Base-by-base conservation (phyloP, 352 stramenopile species). In the Lagenidium giganteum region DNA sequence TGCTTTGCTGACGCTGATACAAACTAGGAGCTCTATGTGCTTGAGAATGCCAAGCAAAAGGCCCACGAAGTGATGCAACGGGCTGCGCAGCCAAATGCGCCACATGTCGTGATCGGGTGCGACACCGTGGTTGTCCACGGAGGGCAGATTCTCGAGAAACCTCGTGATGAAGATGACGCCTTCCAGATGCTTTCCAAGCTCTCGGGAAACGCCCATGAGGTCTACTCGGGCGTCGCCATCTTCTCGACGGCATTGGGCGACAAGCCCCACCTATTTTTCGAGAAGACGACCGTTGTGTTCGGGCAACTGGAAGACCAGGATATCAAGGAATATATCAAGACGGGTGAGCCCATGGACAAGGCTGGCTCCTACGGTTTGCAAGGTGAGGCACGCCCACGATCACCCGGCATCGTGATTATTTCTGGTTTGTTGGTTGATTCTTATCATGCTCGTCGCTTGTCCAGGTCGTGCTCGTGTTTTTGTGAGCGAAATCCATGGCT, bases 301-400 rank as follows among this genome's bases (percentile, higher is more conserved):
- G 70, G 65, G 1, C 47, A 40, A 4, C 48, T 91, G n/a, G 60
- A 78, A 20, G 54, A 60, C 0, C 56, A 67, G 37, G 80, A 86
- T 40, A 90, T 89, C 47, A 66, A 43, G 84, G 83, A 69, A 18
- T 97, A 97, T 48, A 92, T 96, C 36, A 65, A 70, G 21, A 96
- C 79, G 1, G 81, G 80, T 3, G 87, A 96, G 48, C 87, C 88
- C 2, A 95, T 97, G 86, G 89, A 97, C 58, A 97, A 97, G 50
- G 83, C 87, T 1, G 87, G 89, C 25, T 64, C 80, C 5, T 97
- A 96, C 57, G 89, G 87, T 8, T 87, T 97, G 39, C 87, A 96
- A 64, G 85, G 83, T 58, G 33, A 31, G 29, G 12, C 13, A n/a
- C n/a, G n/a, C n/a, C n/a, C n/a, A n/a, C n/a, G n/a, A n/a, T n/a